These are phyloP conservation scores for Phytophthora sansomeana DNA, from an alignment of 352 stramenopile genomes.

Conservation along the genomic window DNA sequence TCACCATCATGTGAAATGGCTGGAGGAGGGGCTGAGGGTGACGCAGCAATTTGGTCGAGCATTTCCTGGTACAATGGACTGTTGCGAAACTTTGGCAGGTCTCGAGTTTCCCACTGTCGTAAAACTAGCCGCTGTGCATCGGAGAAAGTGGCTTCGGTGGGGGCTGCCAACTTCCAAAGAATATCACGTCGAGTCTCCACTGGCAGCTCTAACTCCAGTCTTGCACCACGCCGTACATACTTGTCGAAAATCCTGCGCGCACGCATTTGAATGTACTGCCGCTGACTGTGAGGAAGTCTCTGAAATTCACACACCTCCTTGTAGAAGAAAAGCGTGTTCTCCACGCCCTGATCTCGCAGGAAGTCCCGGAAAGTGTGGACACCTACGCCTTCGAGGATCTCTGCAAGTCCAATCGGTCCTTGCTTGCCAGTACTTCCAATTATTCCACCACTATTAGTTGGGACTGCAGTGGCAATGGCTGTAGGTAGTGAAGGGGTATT, in stretches of 20 bases:
- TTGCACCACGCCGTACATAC: constrained; percentile 65
- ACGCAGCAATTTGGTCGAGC: constrained; percentile 33
- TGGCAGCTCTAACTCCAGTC: constrained; percentile 70
- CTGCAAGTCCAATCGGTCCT: constrained; percentile 25
- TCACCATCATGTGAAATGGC: constrained; percentile 20
- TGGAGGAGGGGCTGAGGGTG: constrained; percentile 13
- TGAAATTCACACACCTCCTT: constrained; percentile 82
- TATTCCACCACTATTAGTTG: constrained; percentile 6
- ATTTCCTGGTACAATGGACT: constrained; percentile 56
- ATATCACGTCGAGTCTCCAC: constrained; percentile 71
- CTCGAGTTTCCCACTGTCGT: constrained; percentile 58
- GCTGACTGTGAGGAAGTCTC: constrained; percentile 67
- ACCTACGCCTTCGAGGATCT: constrained; percentile 61
- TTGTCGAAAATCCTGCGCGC: constrained; percentile 78
- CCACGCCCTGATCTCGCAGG: constrained; percentile 54
- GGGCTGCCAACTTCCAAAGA: constrained; percentile 64
- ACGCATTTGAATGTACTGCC: constrained; percentile 78
- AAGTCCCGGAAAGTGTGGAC: constrained; percentile 69
- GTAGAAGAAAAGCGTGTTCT: constrained; percentile 75
- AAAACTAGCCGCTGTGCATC: constrained; percentile 68
- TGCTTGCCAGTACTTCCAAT: constrained; percentile 6
- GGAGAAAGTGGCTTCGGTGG: constrained; percentile 67
- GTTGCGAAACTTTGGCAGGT: constrained; percentile 51
- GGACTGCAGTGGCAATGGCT: constrained; percentile 1
- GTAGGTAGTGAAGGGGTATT: constrained; percentile 9